Base-by-base conservation (phyloP, 768 basidiomycete species). In the Collybiopsis confluens region DNA sequence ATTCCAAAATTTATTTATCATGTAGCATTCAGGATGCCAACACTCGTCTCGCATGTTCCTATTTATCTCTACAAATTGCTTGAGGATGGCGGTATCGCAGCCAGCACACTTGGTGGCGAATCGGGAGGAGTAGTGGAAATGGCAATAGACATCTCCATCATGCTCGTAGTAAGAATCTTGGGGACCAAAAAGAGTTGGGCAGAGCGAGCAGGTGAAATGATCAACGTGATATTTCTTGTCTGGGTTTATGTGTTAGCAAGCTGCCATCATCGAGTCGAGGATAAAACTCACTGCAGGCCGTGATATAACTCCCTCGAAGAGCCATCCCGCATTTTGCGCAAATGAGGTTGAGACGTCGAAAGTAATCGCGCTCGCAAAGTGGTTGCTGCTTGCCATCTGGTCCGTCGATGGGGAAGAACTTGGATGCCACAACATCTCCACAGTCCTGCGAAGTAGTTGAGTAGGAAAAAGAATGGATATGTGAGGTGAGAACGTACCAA, bases 1-100 rank as follows among this genome's bases (percentile, higher is more conserved):
- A 67, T 98, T 99, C 97, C 97, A 98, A 71, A 98, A 98, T 93
- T 98, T 98, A 72, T 98, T 96, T 61, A 99, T 98, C 96, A 98
- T 98, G 70, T 98, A 98, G 69, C 97, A 99, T 70, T 99, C 97
- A 52, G 97, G 97, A 78, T 99, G 97, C 96, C 97, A 99, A 65
- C 96, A 98, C 73, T 99, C 97, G 71, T 99, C 95, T 59, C 87
- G 80, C 81, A 90, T 92, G 71, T 98, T 98, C 56, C 97, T 83
- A 65, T 99, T 98, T 72, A 99, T 98, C 74, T 99, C 97, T 57
- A 99, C 97, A 64, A 98, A 99, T 70, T 99, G 97, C 73, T 99
- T 99, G 61, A 99, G 73, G 58, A 99, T 99, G 16, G 97, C 97
- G 56, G 88, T 97, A 61, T 85, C 90, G 71, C 97, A 99, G 4